Percentiles rank a stretch among this genome's conserved stretches.
These are phyloP conservation scores for Lactifluus piperatus DNA, from an alignment of 768 basidiomycete species.

Conservation along the genomic window DNA sequence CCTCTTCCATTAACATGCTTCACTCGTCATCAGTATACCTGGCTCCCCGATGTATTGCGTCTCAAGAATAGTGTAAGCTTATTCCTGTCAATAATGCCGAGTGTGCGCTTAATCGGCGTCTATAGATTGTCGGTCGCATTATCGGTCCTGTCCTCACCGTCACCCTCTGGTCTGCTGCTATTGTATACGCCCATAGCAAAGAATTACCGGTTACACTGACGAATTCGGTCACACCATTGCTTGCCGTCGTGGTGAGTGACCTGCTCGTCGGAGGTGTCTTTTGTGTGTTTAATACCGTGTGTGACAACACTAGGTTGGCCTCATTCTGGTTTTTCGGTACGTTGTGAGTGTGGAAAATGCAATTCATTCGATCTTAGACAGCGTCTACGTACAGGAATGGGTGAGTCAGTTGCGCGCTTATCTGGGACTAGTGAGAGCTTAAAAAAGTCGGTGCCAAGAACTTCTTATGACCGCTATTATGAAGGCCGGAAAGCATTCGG, in stretches of 20 bases:
- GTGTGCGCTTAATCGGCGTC: constrained; percentile 6
- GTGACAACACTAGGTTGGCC: constrained; percentile 55
- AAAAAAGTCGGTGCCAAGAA: constrained; percentile 34
- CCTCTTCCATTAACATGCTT: background rate
- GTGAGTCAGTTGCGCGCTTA: constrained; percentile 28
- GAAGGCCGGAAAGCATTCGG: constrained; percentile 86
- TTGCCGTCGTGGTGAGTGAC: constrained; percentile 75
- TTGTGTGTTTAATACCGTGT: background rate
- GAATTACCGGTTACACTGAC: constrained; percentile 58
- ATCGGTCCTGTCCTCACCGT: constrained; percentile 79
- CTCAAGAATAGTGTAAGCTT: constrained; percentile 69
- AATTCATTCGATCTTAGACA: background rate
- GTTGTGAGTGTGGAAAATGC: constrained; percentile 19
- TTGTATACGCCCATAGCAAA: constrained; percentile 49
- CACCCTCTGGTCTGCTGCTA: constrained; percentile 57
- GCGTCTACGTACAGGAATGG: constrained; percentile 42
- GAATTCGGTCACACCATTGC: constrained; percentile 79
- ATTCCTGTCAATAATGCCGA: background rate
- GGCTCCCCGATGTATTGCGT: constrained; percentile 83
- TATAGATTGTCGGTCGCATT: constrained; percentile 61
- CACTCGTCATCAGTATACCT: constrained; percentile 53
- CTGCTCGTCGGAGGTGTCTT: background rate
- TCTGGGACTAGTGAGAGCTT: background rate
- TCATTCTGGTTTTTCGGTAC: constrained; percentile 82
- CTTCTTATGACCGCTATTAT: constrained; percentile 81